A percentile compares a stretch with the other conserved stretches of the same genome.
phyloP scores from a whole-genome alignment of 306 rosid species.

The Lotus japonicus region DNA sequence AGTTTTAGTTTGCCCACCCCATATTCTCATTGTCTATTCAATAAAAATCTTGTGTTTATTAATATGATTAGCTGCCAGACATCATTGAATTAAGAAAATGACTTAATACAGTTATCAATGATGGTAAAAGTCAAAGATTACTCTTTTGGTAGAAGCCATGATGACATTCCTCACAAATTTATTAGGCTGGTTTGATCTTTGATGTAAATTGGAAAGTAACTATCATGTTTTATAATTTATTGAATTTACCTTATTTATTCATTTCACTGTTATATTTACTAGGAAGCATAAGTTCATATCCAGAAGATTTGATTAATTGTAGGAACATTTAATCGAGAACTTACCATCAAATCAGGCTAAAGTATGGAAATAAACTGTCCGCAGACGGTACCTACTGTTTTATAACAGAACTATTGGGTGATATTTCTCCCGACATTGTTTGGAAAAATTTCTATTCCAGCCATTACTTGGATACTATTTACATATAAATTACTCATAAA shows the following conservation, averaged over 20 bases:
- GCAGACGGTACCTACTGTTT: too few species aligned
- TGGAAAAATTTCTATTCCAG: too few species aligned
- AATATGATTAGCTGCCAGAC: background rate
- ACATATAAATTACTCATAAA: too few species aligned
- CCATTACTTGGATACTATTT: too few species aligned
- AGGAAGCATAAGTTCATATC: background rate
- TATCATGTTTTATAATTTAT: background rate
- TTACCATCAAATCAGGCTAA: too few species aligned
- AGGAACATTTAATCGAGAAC: background rate
- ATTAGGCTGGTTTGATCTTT: too few species aligned
- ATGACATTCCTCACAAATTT: too few species aligned
- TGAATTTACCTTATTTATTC: background rate
- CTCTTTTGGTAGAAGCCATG: background rate
- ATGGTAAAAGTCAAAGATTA: background rate
- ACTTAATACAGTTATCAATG: background rate
- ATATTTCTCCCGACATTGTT: too few species aligned
- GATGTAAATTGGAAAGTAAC: background rate
- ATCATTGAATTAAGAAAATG: background rate
- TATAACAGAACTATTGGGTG: too few species aligned
- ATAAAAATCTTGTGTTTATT: background rate
- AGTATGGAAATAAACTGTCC: too few species aligned
- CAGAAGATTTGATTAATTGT: background rate
- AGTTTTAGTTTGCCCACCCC: background rate
- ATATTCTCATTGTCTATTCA: background rate
- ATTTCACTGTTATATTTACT: background rate